These are phyloP conservation scores for Lactifluus piperatus DNA, from an alignment of 768 basidiomycete genomes.

Conservation along the genomic window DNA sequence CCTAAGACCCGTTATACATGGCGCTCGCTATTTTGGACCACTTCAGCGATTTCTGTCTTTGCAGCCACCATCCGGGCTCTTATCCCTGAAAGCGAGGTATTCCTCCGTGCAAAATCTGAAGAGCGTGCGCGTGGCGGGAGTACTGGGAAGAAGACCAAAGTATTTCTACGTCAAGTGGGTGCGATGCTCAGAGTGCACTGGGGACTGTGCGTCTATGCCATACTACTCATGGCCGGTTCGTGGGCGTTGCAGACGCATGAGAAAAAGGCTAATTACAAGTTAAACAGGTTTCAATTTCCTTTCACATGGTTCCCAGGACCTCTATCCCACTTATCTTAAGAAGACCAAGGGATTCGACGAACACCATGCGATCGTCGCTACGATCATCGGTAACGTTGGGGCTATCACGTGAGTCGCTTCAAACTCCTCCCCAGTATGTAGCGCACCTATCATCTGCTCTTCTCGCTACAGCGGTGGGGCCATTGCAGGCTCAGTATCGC, in stretches of 20 bases:
- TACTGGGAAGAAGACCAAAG: constrained; percentile 45
- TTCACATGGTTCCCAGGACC: constrained; percentile 39
- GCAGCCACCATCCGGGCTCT: constrained; percentile 56
- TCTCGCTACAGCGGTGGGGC: constrained; percentile 29
- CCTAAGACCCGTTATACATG: constrained; percentile 35
- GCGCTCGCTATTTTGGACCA: constrained; percentile 79
- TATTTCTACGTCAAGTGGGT: constrained; percentile 65
- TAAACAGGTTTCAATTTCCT: constrained; percentile 42
- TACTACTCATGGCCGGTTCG: constrained; percentile 65
- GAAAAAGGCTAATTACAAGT: constrained; percentile 3
- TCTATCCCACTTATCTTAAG: constrained; percentile 35
- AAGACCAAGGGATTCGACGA: constrained; percentile 29
- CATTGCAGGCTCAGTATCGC: constrained; percentile 33
- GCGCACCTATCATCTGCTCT: not conserved
- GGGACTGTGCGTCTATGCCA: constrained; percentile 74
- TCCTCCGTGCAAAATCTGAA: constrained; percentile 53
- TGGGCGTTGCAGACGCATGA: not conserved
- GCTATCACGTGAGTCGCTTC: constrained; percentile 23
- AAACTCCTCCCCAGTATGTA: not conserved
- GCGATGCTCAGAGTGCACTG: constrained; percentile 78
- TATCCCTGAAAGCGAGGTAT: constrained; percentile 74
- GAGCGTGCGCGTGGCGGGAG: constrained; percentile 35
- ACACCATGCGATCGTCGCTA: constrained; percentile 32
- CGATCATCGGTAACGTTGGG: constrained; percentile 35
- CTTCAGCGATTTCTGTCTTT: constrained; percentile 56